Conservation (phyloP, 768 basidiomycete genomes). For the Tricholoma saponaceum region DNA sequence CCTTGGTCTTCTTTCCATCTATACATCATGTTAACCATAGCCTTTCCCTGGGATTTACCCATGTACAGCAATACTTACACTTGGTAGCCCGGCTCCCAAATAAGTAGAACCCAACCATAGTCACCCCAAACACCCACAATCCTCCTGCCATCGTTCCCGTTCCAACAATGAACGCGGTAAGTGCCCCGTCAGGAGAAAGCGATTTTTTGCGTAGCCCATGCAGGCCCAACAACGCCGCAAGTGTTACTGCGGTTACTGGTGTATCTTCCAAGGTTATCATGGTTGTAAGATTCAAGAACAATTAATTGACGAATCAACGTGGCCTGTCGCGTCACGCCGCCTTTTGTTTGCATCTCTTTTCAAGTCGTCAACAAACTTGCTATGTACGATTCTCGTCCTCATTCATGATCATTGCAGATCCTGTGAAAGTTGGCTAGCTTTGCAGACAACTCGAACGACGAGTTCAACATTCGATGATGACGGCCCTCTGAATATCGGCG, state of each 20-base stretch:
- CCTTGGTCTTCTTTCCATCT: constrained; percentile 77
- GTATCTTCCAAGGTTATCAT: not conserved
- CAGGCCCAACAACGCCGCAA: constrained; percentile 51
- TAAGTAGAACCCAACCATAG: constrained; percentile 76
- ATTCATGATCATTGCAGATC: no score
- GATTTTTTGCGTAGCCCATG: constrained; percentile 76
- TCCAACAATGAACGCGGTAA: constrained; percentile 74
- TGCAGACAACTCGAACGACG: no score
- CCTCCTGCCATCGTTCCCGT: constrained; percentile 68
- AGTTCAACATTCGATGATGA: no score
- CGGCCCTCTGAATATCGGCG: no score
- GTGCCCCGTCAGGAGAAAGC: constrained; percentile 71
- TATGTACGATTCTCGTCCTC: no score
- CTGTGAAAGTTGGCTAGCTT: no score
- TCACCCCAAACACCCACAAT: constrained; percentile 57
- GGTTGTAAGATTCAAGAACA: not conserved
- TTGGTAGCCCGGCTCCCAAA: constrained; percentile 83
- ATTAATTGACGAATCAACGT: not conserved
- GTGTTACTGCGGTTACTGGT: constrained; percentile 16
- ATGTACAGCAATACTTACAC: constrained; percentile 51
- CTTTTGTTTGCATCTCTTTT: no score
- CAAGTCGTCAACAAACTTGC: no score
- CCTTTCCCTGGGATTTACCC: not conserved
- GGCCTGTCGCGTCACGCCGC: no score
- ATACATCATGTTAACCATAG: not conserved